These are phyloP conservation scores for Lunularia cruciata DNA, from an alignment of 225 moss, liverwort and hornwort genomes.

Conservation along the genomic window DNA sequence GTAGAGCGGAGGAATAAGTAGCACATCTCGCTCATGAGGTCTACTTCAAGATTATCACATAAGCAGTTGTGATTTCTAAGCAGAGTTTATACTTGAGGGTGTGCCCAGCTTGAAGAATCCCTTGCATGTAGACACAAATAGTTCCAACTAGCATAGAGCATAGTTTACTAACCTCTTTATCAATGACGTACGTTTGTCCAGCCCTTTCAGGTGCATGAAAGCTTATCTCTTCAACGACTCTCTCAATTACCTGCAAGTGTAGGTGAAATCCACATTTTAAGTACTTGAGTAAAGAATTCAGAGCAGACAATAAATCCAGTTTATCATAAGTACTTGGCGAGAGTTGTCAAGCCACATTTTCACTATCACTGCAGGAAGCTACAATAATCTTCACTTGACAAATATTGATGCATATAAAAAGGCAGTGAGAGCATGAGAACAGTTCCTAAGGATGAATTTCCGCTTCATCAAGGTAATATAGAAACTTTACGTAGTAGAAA, in stretches of 20 bases:
- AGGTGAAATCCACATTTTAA: background rate
- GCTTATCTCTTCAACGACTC: constrained; percentile 88
- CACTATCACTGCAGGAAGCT: no score
- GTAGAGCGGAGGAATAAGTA: background rate
- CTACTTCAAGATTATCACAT: background rate
- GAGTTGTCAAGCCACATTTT: no score
- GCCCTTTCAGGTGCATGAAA: constrained; percentile 75
- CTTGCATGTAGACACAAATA: background rate
- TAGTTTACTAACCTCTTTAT: constrained; percentile 58
- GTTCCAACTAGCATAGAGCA: background rate
- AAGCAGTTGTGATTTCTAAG: background rate
- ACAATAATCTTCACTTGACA: no score
- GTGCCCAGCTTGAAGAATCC: no score
- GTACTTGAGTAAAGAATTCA: no score
- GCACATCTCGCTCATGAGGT: background rate
- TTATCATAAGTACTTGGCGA: no score
- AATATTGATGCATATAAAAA: no score
- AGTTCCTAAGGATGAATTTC: no score
- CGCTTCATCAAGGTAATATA: no score
- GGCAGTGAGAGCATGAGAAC: no score
- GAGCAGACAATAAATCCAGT: no score
- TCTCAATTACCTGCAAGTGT: constrained; percentile 65
- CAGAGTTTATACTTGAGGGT: background rate
- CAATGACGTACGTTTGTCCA: constrained; percentile 66
- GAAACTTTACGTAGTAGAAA: no score